A percentile compares a stretch with the other conserved stretches of the same genome.
Evolutionary conservation across 1,284 basidiomycete genomes (phyloP).

Genomic region (Volvariella surrecta): DNA sequence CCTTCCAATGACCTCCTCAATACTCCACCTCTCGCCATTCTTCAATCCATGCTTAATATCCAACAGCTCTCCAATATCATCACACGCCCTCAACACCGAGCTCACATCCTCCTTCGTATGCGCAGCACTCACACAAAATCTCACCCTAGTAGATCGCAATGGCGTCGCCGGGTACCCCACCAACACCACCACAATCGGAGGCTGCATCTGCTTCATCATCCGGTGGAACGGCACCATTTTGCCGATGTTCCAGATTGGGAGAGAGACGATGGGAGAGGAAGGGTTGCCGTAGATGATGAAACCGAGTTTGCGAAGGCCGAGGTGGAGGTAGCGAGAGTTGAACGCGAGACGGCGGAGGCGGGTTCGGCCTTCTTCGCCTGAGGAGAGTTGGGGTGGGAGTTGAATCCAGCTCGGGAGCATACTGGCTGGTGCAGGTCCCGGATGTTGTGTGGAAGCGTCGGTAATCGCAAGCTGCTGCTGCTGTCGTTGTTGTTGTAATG

Average conservation of each 20-base stretch:
- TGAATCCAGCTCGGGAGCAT: conserved; percentile 64
- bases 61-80: conserved; percentile 86
- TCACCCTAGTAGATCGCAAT: conserved; percentile 81
- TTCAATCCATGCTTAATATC: conserved; percentile 73
- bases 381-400: conserved; percentile 61
- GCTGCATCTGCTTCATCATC: conserved; percentile 79
- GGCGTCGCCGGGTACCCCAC: conserved; percentile 93
- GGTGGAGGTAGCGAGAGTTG: conserved; percentile 90
- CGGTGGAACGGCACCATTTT: conserved; percentile 88
- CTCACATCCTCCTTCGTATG: conserved; percentile 99
- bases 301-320: conserved; percentile 84
- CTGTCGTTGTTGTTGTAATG: conserved; percentile 10
- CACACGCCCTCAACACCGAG: conserved; percentile 77
- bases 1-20: conserved; percentile 71
- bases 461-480: conserved; percentile 18
- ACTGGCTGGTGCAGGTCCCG: conserved; percentile 58
- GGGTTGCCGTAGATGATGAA: conserved; percentile 96
- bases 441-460: conserved; percentile 33
- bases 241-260: conserved; percentile 90
- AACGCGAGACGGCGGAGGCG: conserved; percentile 88
- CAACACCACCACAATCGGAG: conserved; percentile 82
- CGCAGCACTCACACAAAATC: conserved; percentile 91
- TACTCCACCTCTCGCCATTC: conserved; percentile 64
- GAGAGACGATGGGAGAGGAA: conserved; percentile 89
- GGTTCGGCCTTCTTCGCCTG: conserved; percentile 77